A percentile compares a stretch with the other conserved stretches of the same genome.
Evolutionary conservation across 73 alveolate genomes (phyloP).

Genomic region (Paraurostyla sp.): DNA sequence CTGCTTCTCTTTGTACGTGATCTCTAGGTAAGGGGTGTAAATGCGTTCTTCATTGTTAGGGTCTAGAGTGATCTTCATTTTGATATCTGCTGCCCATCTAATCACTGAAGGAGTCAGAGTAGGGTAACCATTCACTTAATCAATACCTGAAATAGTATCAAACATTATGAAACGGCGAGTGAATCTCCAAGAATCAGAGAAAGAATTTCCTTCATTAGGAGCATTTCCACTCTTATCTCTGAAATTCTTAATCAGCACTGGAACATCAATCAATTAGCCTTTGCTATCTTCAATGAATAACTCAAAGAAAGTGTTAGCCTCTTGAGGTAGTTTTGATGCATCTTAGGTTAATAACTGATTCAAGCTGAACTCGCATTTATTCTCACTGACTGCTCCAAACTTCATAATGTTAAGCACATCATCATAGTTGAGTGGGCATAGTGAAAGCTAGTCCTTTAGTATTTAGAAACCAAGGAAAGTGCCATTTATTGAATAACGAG

Average conservation of each 20-base stretch:
- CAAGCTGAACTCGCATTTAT: constrained; percentile 80
- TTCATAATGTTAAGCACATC: constrained; percentile 65
- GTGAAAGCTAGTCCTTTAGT: constrained; percentile 64
- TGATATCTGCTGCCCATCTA: constrained; percentile 72
- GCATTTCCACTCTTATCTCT: constrained; percentile 61
- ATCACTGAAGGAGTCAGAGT: constrained; percentile 70
- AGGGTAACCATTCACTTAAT: constrained; percentile 67
- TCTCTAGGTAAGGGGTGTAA: constrained; percentile 75
- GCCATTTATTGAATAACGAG: constrained; percentile 70
- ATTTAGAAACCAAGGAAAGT: constrained; percentile 71
- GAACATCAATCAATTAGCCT: constrained; percentile 84
- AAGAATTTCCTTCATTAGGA: constrained; percentile 52
- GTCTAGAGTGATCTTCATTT: constrained; percentile 69
- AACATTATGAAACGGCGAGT: constrained; percentile 81
- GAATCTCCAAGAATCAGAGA: constrained; percentile 65
- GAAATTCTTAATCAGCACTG: constrained; percentile 80
- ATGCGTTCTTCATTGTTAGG: constrained; percentile 67
- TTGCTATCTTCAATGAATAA: constrained; percentile 75
- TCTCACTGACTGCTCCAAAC: constrained; percentile 83
- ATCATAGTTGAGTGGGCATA: constrained; percentile 69
- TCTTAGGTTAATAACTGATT: constrained; percentile 15
- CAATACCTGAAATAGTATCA: constrained; percentile 81
- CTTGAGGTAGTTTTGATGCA: constrained; percentile 52
- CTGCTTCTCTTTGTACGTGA: constrained; percentile 48
- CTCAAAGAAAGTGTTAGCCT: constrained; percentile 85